These are phyloP conservation scores for Acer yangbiense DNA, from an alignment of 345 rosid species.

Conservation along the genomic window DNA sequence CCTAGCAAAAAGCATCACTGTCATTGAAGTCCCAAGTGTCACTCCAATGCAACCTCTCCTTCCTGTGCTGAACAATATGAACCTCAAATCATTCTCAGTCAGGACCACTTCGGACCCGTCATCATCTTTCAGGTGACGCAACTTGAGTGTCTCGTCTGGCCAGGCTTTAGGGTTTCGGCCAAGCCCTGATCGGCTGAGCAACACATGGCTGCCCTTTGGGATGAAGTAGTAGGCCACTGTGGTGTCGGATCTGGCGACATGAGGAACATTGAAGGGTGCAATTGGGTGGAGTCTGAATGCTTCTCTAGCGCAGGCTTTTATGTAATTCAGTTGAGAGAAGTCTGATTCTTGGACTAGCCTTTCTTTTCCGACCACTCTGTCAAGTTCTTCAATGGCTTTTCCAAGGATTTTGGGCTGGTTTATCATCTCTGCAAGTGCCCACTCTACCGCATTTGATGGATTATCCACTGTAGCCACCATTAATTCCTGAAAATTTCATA, in stretches of 20 bases:
- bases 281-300: slow-evolving; percentile 56
- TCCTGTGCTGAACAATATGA: slow-evolving; percentile 50
- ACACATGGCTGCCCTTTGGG: slow-evolving; percentile 51
- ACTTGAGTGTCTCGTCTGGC: slow-evolving; percentile 41
- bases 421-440: slow-evolving; percentile 60
- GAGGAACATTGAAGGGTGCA: slow-evolving; percentile 47
- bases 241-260: slow-evolving; percentile 29
- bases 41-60: slow-evolving; percentile 42
- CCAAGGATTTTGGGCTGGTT: slow-evolving; percentile 41
- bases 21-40: slow-evolving; percentile 46
- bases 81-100: slow-evolving; percentile 29
- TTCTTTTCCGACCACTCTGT: slow-evolving; percentile 44
- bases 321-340: slow-evolving; percentile 38
- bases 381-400: slow-evolving; percentile 46
- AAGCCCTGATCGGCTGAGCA: slow-evolving; percentile 42
- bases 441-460: slow-evolving; percentile 60
- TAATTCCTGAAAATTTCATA: slow-evolving; percentile 37
- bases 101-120: slow-evolving; percentile 27
- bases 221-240: slow-evolving; percentile 45
- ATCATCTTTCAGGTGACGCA: slow-evolving; percentile 34
- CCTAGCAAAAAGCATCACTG: slow-evolving; percentile 53
- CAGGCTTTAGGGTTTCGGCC: slow-evolving; percentile 53
- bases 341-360: slow-evolving; percentile 56
- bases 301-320: slow-evolving; percentile 55
- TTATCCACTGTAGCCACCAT: slow-evolving; percentile 54